Base-by-base conservation (phyloP, 129 eudicot genomes). In the Chrysanthemum lavandulifolium region DNA sequence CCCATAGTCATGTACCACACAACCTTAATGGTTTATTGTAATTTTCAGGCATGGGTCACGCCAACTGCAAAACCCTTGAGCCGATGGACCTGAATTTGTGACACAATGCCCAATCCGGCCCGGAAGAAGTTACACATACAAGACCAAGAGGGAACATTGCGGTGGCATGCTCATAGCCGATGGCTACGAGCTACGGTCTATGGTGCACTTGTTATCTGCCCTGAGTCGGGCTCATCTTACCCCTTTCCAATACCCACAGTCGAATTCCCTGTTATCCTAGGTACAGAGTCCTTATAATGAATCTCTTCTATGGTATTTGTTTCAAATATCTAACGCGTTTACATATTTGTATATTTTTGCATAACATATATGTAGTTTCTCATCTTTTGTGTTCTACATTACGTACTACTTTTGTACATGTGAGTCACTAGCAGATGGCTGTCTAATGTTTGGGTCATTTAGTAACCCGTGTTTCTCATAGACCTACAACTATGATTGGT, bases 131-230 rank as follows among this genome's bases (percentile, higher is more conserved):
- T 91, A 88, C 80, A 85, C 85, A 88, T 88, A 52, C 62, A 71
- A 50, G 84, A 84, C 67, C 97, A 88, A 53, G 91, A 82, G 58
- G 96, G 97, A 15, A 91, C 97, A 10, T 72, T 91, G 29, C 86
- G 86, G 90, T 91, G 97, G 97, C 97, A 90, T 69, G 96, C 96
- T 67, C 96, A 87, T 65, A 85, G 86, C 80, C 68, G 65, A 69
- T 88, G 95, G 95, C 85, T 91, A 14, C 79, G 96, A 62, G 87
- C 96, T 3, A 91, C 96, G 2, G 90, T 91, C 36, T 85, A 88
- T 68, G 96, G 91, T 14, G 86, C 97, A 11, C 82, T 91, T 7
- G 52, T 91, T 21, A 88, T 91, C 15, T 76, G 52, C 5, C 97
- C 96, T 3, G 88, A 78, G 31, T 19, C 3, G 59, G 89, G 91